phyloP scores from a whole-genome alignment of 1,284 basidiomycete species.

The Sporisorium exsertum region DNA sequence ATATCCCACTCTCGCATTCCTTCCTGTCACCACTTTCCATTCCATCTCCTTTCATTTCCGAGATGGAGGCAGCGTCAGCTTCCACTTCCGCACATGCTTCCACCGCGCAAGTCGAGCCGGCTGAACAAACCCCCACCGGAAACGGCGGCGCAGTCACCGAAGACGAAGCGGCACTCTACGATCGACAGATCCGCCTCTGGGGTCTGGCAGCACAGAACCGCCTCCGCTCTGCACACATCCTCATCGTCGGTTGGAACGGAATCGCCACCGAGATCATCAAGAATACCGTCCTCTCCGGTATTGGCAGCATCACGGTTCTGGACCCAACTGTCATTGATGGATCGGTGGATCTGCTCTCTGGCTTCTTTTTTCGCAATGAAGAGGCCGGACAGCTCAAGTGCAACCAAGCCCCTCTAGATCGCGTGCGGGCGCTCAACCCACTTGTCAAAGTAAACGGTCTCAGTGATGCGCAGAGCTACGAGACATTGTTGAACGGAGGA shows the following conservation, averaged over 20 bases:
- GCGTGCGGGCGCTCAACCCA: conserved; percentile 90
- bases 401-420: conserved; percentile 57
- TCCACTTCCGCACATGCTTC: neutral
- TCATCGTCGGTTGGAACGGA: conserved; percentile 84
- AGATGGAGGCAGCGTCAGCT: conserved; percentile 1
- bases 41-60: neutral
- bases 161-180: conserved; percentile 90
- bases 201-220: conserved; percentile 96
- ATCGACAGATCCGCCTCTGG: conserved; percentile 97
- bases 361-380: conserved; percentile 92
- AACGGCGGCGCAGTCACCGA: conserved; percentile 34
- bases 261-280: conserved; percentile 96
- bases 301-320: conserved; percentile 74
- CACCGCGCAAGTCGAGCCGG: conserved; percentile 1
- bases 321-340: conserved; percentile 69
- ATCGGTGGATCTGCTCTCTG: conserved; percentile 83
- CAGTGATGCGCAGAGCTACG: conserved; percentile 24
- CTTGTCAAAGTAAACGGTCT: conserved; percentile 80
- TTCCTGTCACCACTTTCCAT: neutral
- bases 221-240: conserved; percentile 91
- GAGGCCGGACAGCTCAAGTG: conserved; percentile 74
- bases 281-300: conserved; percentile 78
- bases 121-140: neutral
- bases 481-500: conserved; percentile 28
- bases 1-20: neutral